Evolutionary conservation across 75 land plant genomes (phyloP).

Genomic region (Pinus albicaulis): DNA sequence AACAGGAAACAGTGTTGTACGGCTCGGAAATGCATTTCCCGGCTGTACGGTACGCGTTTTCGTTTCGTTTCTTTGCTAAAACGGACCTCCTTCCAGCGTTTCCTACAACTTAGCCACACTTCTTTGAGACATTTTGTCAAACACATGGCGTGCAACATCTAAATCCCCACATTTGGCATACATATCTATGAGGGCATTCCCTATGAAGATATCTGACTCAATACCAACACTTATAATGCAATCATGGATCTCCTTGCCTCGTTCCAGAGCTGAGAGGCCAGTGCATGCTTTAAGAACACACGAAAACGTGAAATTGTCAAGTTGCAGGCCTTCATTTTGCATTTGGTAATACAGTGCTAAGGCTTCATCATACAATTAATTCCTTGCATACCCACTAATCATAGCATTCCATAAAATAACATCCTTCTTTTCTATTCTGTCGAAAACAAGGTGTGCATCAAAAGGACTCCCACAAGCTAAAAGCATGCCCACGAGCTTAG

Average conservation of each 20-base stretch:
- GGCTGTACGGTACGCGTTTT: too few species aligned
- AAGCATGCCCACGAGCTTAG: constrained; percentile 2
- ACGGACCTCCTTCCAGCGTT: too few species aligned
- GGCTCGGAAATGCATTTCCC: too few species aligned
- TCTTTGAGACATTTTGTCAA: constrained; percentile 19
- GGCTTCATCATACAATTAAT: constrained; percentile 27
- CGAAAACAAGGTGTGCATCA: constrained; percentile 29
- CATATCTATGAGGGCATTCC: constrained; percentile 58
- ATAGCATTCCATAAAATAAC: constrained; percentile 38
- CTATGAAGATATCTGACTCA: constrained; percentile 28
- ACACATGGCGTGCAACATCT: constrained; percentile 22
- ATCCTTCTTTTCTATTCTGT: constrained; percentile 17
- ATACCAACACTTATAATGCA: constrained; percentile 13
- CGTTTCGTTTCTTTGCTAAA: too few species aligned
- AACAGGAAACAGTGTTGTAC: too few species aligned
- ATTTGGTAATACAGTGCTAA: constrained; percentile 30
- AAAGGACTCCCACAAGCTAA: neutral
- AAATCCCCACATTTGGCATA: constrained; percentile 42
- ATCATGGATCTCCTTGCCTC: constrained; percentile 32
- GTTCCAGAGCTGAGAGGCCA: constrained; percentile 8
- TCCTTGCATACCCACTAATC: constrained; percentile 31
- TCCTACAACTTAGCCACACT: too few species aligned
- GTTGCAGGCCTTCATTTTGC: constrained; percentile 28
- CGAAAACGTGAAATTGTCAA: constrained; percentile 39
- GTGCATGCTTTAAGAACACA: constrained; percentile 44